These are phyloP conservation scores for Plasmodium coatneyi DNA, from an alignment of 169 alveolate genomes.

Conservation along the genomic window DNA sequence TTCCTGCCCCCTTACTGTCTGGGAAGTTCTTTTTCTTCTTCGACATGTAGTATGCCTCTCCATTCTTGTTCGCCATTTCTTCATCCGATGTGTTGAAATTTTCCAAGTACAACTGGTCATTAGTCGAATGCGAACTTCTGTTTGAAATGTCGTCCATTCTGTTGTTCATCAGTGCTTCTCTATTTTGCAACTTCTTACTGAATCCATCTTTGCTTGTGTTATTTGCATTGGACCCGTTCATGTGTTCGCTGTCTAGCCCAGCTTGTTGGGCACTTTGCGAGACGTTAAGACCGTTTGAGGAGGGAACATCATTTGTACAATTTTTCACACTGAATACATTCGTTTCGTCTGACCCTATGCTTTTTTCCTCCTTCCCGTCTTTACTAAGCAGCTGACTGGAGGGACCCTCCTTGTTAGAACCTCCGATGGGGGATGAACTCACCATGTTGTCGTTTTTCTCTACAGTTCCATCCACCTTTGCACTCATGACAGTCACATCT, in stretches of 20 bases:
- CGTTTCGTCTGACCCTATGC: slow-evolving; percentile 63
- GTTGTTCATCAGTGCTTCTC: not conserved
- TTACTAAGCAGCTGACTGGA: not conserved
- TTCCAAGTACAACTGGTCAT: slow-evolving; percentile 56
- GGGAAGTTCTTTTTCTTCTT: not conserved
- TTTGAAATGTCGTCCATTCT: slow-evolving; percentile 24
- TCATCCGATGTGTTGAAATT: slow-evolving; percentile 69
- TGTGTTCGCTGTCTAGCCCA: not conserved
- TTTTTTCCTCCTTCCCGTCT: slow-evolving; percentile 30
- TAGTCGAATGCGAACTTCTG: slow-evolving; percentile 51
- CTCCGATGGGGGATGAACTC: not conserved
- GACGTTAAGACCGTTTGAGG: not conserved
- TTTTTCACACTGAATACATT: slow-evolving; percentile 35
- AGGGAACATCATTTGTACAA: not conserved
- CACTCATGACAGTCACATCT: not conserved
- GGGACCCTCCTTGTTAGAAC: not conserved
- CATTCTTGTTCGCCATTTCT: slow-evolving; percentile 9
- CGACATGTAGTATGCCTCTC: not conserved
- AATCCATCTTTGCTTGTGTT: not conserved
- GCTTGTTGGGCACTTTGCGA: not conserved
- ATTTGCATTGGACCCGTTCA: not conserved
- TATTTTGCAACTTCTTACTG: not conserved
- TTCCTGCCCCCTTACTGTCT: slow-evolving; percentile 15
- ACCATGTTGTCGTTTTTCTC: not conserved
- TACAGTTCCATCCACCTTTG: not conserved